These are phyloP conservation scores for Potentilla sterilis DNA, from an alignment of 306 rosid species.

Conservation along the genomic window DNA sequence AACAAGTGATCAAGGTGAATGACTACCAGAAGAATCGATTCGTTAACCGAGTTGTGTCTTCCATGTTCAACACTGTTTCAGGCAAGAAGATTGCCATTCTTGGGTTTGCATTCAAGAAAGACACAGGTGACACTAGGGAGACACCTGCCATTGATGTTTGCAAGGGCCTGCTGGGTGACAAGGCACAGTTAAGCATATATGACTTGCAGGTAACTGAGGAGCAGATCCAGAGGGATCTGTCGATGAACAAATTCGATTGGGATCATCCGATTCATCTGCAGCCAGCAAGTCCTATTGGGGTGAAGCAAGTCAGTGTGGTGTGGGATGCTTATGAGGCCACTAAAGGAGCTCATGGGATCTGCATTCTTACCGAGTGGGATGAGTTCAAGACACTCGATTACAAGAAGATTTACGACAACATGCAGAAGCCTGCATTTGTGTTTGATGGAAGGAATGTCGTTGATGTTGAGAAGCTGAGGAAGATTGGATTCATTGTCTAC, in stretches of 20 bases:
- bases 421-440: slow-evolving; percentile 84
- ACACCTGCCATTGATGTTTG: slow-evolving; percentile 86
- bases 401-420: slow-evolving; percentile 50
- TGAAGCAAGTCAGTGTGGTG: slow-evolving; percentile 47
- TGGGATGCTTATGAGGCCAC: slow-evolving; percentile 68
- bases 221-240: slow-evolving; percentile 61
- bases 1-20: slow-evolving; percentile 71
- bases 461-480: slow-evolving; percentile 56
- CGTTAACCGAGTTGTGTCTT: slow-evolving; percentile 62
- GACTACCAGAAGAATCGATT: slow-evolving; percentile 80
- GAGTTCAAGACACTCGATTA: slow-evolving; percentile 73
- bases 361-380: slow-evolving; percentile 90
- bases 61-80: slow-evolving; percentile 84
- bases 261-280: slow-evolving; percentile 60
- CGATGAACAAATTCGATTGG: slow-evolving; percentile 49
- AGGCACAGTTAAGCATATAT: slow-evolving; percentile 62
- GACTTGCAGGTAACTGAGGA: slow-evolving; percentile 62
- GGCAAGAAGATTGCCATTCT: slow-evolving; percentile 71
- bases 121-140: slow-evolving; percentile 79
- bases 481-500: slow-evolving; percentile 72
- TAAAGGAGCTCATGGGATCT: slow-evolving; percentile 70
- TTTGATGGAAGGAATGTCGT: slow-evolving; percentile 76
- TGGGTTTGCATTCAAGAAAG: slow-evolving; percentile 85
- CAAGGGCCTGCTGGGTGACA: slow-evolving; percentile 69
- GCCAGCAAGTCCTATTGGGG: slow-evolving; percentile 33